Evolutionary conservation across 2,329 filamentous ascomycete species (phyloP).

Genomic region (Neonectria magnoliae): DNA sequence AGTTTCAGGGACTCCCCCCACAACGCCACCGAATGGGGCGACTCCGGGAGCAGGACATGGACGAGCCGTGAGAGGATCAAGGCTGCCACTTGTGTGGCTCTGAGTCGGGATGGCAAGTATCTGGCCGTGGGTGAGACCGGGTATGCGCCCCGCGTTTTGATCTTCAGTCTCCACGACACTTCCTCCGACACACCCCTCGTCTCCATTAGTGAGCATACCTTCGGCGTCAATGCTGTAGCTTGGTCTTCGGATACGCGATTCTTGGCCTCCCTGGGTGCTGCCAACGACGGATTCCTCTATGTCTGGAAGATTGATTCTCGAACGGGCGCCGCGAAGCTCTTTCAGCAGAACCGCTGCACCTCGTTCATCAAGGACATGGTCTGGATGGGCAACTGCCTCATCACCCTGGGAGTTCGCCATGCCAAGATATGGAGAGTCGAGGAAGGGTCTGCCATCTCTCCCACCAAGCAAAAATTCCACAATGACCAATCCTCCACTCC

Average conservation of each 20-base stretch:
- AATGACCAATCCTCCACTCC: slow-evolving; percentile 52
- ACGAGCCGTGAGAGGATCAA: slow-evolving; percentile 93
- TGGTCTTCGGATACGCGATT: slow-evolving; percentile 90
- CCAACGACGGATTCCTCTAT: slow-evolving; percentile 94
- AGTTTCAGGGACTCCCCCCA: slow-evolving; percentile 60
- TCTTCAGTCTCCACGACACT: slow-evolving; percentile 85
- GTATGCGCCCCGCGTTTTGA: slow-evolving; percentile 88
- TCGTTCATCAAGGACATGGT: slow-evolving; percentile 85
- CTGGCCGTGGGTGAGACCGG: slow-evolving; percentile 95
- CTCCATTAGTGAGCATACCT: slow-evolving; percentile 88
- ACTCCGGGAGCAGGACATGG: slow-evolving; percentile 78
- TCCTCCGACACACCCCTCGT: slow-evolving; percentile 85
- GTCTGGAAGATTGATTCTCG: slow-evolving; percentile 89
- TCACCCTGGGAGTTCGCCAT: slow-evolving; percentile 90
- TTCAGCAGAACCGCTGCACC: slow-evolving; percentile 92
- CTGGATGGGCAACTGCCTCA: slow-evolving; percentile 85
- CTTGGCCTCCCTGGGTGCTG: slow-evolving; percentile 86
- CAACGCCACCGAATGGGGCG: slow-evolving; percentile 63
- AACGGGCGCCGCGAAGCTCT: slow-evolving; percentile 80
- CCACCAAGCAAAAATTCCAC: slow-evolving; percentile 69
- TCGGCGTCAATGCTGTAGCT: slow-evolving; percentile 86
- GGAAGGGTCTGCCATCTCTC: slow-evolving; percentile 68
- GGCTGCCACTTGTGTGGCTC: slow-evolving; percentile 87
- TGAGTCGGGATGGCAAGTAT: slow-evolving; percentile 87
- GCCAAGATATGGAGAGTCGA: slow-evolving; percentile 94